Base-by-base conservation (phyloP, 2,329 filamentous ascomycete species). In the Mycosphaerella arachidis region DNA sequence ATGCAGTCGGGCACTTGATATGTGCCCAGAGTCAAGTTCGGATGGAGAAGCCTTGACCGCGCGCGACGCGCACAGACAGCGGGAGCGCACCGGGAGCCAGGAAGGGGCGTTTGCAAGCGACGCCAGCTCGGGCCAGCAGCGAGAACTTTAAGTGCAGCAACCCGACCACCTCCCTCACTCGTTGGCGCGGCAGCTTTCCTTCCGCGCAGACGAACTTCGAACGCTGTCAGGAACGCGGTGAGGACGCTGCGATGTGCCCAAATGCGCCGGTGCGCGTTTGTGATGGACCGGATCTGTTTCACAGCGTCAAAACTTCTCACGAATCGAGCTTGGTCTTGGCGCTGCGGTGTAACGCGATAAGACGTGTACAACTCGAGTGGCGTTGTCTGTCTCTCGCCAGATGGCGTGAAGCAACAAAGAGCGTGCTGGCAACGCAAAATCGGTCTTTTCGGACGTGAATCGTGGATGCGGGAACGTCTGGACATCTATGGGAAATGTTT, bases 261-360 rank as follows among this genome's bases (percentile, higher is more conserved):
- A 33, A 52, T 52, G 50, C 50, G 50, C 50, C 50, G 7, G 50
- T 16, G 27, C 30, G 50, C 27, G 27, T 35, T 35, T 35, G 6
- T 31, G 50, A 35, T 52, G 27, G 24, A 20, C n/a, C 20, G 50
- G 50, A 20, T 3, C 30, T 52, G 50, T 52, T 52, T 52, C 50
- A 52, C 50, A 20, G 50, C 50, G 30, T 35, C n/a, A 50, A 27
- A 52, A 52, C 30, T 18, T 52, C 50, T 29, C 50, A 56, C 54
- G 45, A 56, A 56, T 56, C 45, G 54, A 48, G 54, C 24, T 33
- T 33, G 20, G 54, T 3, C 43, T 56, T 48, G 54, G 43, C 40
- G 54, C 29, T 27, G 18, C 30, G 7, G 54, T 56, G 54, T 27
- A 37, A 56, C 54, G 6, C 27, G 37, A 8, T n/a, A 12, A 55